Base-by-base conservation (phyloP, 1,139 yeast species). In the Suhomyces guaymorum region DNA sequence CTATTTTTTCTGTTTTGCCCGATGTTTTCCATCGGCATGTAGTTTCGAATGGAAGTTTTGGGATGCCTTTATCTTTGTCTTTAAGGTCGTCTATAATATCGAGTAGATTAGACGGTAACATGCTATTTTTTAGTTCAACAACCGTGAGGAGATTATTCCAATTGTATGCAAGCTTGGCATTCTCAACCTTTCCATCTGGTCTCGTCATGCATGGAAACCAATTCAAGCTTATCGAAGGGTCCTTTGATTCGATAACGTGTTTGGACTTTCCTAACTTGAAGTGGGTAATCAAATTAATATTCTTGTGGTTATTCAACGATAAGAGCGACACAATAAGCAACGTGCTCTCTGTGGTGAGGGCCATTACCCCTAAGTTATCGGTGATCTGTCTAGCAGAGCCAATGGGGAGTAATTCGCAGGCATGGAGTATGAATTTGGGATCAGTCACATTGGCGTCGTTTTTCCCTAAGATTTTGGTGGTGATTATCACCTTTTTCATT, bases 111-210 rank as follows among this genome's bases (percentile, higher is more conserved):
- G 37, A 8, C 1, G 72, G 69, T 8, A 68, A 42, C 2, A 54
- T 39, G 2, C 47, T 30, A 42, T 63, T 63, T 24, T 61, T 60
- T 1, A 84, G 54, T 42, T 82, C 87, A 17, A 82, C 46, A 1
- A 85, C 56, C 0, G 78, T 72, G 32, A 85, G 49, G 10, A 67
- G 66, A 43, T 79, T 78, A 15, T 78, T 68, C 85, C 89, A 83
- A 24, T 83, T 65, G 49, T 79, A 84, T 0, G 85, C 90, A 26
- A 87, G 56, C 39, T 70, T 63, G 0, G 90, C 79, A 24, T 60
- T 58, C 33, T 57, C 41, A 4, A 54, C 37, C 3, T 17, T 17
- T 14, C 35, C 24, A 33, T 52, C 55, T 14, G 44, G 41, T 4
- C 48, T 51, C 15, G 46, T 39, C 49, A 62, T 55, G 35, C 68